These are phyloP conservation scores for Scutellaria minor DNA, from an alignment of 257 asterid genomes.

Conservation along the genomic window DNA sequence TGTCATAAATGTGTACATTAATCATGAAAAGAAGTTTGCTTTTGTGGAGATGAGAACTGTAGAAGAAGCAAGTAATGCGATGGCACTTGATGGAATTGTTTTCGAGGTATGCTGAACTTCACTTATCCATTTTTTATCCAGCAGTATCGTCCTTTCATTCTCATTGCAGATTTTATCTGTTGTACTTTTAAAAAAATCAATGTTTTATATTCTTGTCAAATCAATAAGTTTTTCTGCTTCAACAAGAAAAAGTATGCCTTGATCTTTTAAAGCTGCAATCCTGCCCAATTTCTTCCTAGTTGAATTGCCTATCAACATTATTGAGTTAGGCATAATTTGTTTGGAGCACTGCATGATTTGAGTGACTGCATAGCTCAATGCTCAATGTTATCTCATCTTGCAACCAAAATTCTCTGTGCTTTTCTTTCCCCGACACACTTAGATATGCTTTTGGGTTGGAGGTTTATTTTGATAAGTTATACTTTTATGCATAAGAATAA, in stretches of 20 bases:
- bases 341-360: conserved; percentile 6
- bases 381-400: conserved; percentile 17
- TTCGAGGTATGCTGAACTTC: conserved; percentile 56
- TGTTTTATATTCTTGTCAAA: neutral
- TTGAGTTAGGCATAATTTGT: conserved; percentile 10
- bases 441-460: conserved; percentile 17
- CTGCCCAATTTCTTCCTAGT: conserved; percentile 5
- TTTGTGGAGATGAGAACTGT: conserved; percentile 86
- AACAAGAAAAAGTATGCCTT: conserved; percentile 2
- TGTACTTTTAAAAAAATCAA: neutral
- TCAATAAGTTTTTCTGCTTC: neutral
- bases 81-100: conserved; percentile 78
- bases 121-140: conserved; percentile 23
- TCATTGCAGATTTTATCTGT: conserved; percentile 24
- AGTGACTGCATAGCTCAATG: conserved; percentile 15
- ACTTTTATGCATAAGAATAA: neutral
- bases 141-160: neutral
- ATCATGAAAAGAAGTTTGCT: conserved; percentile 80
- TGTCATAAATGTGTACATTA: conserved; percentile 65
- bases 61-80: conserved; percentile 82
- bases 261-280: conserved; percentile 19
- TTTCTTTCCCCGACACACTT: neutral
- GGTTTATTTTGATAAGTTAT: neutral
- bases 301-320: neutral
- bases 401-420: neutral